Conservation (phyloP, 1,284 basidiomycete species). For the Ustilago nuda region DNA sequence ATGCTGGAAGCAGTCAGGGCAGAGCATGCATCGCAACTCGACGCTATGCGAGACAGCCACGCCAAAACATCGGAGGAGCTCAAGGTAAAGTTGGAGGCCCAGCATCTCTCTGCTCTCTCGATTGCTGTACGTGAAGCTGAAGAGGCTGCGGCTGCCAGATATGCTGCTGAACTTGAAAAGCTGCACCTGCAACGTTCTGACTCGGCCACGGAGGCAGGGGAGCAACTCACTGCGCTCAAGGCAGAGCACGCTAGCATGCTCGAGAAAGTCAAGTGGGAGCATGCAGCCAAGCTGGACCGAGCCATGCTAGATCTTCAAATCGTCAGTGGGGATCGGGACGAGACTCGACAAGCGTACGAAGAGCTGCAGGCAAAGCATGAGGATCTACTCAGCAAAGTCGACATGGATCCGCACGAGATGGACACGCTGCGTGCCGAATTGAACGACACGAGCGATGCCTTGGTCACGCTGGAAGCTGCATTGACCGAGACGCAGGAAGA, state of each 20-base stretch:
- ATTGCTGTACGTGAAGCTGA: constrained; percentile 33
- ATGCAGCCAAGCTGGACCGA: constrained; percentile 40
- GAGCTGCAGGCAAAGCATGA: constrained; percentile 49
- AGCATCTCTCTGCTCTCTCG: constrained; percentile 39
- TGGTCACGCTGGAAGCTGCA: constrained; percentile 68
- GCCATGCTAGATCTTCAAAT: constrained; percentile 38
- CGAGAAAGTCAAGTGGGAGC: constrained; percentile 26
- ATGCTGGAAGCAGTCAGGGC: constrained; percentile 1
- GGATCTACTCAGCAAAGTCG: constrained; percentile 38
- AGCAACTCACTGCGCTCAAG: constrained; percentile 17
- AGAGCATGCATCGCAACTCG: constrained; percentile 21
- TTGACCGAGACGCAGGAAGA: constrained; percentile 69
- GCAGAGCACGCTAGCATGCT: constrained; percentile 21
- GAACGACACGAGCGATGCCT: constrained; percentile 67
- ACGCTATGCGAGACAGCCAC: constrained; percentile 23
- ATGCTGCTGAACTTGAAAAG: constrained; percentile 20
- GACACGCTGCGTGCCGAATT: constrained; percentile 75
- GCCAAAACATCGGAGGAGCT: constrained; percentile 18
- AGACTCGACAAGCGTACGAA: constrained; percentile 45
- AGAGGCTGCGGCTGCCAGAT: constrained; percentile 10
- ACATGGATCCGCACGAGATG: constrained; percentile 72
- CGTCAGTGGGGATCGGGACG: constrained; percentile 34
- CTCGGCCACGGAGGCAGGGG: constrained; percentile 8
- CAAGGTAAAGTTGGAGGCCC: constrained; percentile 42
- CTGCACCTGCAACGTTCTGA: constrained; percentile 30